Conservation (phyloP, 768 basidiomycete genomes). For the Crassisporium funariophilum region DNA sequence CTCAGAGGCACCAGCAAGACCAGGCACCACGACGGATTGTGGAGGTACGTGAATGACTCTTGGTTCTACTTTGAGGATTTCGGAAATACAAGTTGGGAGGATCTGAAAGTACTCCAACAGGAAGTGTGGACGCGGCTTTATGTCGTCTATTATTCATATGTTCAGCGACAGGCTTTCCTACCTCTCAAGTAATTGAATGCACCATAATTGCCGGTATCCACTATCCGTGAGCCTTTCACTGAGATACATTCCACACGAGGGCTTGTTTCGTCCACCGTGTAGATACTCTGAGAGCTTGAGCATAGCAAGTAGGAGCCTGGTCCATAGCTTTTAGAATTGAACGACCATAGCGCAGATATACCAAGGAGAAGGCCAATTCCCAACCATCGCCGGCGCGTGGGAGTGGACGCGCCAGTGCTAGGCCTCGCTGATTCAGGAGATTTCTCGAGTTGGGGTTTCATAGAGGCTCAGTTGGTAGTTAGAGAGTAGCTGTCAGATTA, state of each 20-base stretch:
- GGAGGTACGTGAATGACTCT: slow-evolving; percentile 16
- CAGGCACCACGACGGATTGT: slow-evolving; percentile 55
- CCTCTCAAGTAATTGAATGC: slow-evolving; percentile 13
- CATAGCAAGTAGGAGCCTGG: slow-evolving; percentile 56
- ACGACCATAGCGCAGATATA: slow-evolving; percentile 3
- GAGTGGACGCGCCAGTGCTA: too few relatives aligned
- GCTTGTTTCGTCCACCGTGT: slow-evolving; percentile 62
- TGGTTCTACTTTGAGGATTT: background rate
- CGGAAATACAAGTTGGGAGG: slow-evolving; percentile 10
- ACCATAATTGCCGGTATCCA: slow-evolving; percentile 53
- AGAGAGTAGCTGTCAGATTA: too few relatives aligned
- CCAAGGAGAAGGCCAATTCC: slow-evolving; percentile 1
- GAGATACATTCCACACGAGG: slow-evolving; percentile 66
- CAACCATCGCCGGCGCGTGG: too few relatives aligned
- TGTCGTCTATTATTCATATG: slow-evolving; percentile 10
- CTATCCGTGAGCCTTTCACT: slow-evolving; percentile 49
- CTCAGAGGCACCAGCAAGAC: slow-evolving; percentile 59
- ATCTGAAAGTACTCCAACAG: slow-evolving; percentile 1
- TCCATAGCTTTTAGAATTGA: slow-evolving; percentile 3
- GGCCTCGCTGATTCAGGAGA: too few relatives aligned
- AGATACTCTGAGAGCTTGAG: slow-evolving; percentile 52
- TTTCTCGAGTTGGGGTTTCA: too few relatives aligned
- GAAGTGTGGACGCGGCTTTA: slow-evolving; percentile 1
- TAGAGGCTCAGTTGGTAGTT: too few relatives aligned
- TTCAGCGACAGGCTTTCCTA: background rate